Evolutionary conservation across 768 basidiomycete genomes (phyloP), one percentile per base, ranked within the genome.

Genomic region (Cyathus striatus): DNA sequence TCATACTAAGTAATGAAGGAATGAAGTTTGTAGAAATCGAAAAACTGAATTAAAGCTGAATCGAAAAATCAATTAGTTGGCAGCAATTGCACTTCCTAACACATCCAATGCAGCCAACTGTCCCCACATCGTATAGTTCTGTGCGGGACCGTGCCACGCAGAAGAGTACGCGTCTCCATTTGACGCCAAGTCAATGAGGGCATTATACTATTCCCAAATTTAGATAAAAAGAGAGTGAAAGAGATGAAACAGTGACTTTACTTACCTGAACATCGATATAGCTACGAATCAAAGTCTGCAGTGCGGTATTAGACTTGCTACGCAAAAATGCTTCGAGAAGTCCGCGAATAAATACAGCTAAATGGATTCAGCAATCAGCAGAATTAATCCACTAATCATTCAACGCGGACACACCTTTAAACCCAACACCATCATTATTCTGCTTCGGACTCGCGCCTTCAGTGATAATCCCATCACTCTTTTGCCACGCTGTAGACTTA

Each of bases 201-300:
- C 73, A 47, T 75, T 76, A 47, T 72, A 72, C 73, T 76, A 43
- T 14, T n/a, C n/a, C n/a, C n/a, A 37, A 37, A 20, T 32, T 10
- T 35, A 3, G 30, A 33, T 39, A 36, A 44, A 35, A 21, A 30
- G 9, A 42, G 39, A 18, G 16, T 43, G 17, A 42, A 23, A 27
- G 23, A 42, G n/a, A 13, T 30, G 13, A 21, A 5, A 38, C 32
- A 12, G 24, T 34, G 17, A 34, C 16, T 3, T 40, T 30, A 50
- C 61, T 21, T 40, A 70, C 74, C 67, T 78, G 76, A 18, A 77
- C 76, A 32, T 76, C 66, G 36, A 70, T 57, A 44, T 77, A 78
- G 46, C 75, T 73, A 42, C 64, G 69, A 37, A 78, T 58, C 37
- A 77, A 54, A 25, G 59, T 66, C 23, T 56, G 56, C 20, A 78